Evolutionary conservation across 306 rosid species (phyloP).

Genomic region (Rubus parviflorus): DNA sequence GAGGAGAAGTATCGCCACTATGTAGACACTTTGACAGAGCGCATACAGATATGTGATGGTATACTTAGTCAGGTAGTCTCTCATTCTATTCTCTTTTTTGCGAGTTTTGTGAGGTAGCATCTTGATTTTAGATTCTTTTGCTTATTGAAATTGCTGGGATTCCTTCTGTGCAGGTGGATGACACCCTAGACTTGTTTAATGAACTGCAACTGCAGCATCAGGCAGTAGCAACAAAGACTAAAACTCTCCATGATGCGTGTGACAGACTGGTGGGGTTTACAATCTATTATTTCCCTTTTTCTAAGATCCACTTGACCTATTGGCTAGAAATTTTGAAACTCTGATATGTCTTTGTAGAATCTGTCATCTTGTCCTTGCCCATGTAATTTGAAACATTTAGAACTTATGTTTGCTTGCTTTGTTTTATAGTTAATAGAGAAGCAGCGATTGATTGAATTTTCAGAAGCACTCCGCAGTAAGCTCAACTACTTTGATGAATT

Average conservation of each 20-base stretch:
- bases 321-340: background rate
- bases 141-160: slow-evolving; percentile 21
- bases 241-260: slow-evolving; percentile 97
- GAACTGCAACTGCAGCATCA: slow-evolving; percentile 91
- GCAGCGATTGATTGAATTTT: slow-evolving; percentile 86
- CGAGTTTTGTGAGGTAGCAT: background rate
- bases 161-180: slow-evolving; percentile 70
- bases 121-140: slow-evolving; percentile 18
- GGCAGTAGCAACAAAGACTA: slow-evolving; percentile 95
- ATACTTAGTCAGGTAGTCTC: slow-evolving; percentile 75
- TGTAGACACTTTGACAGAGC: slow-evolving; percentile 77
- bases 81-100: background rate
- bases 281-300: slow-evolving; percentile 9
- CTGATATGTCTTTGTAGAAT: background rate
- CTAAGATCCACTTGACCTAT: slow-evolving; percentile 9
- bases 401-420: background rate
- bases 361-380: background rate
- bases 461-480: slow-evolving; percentile 91
- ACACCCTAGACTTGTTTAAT: slow-evolving; percentile 72
- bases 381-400: background rate
- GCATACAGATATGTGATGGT: slow-evolving; percentile 86
- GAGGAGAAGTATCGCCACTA: slow-evolving; percentile 97
- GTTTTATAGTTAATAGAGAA: slow-evolving; percentile 78
- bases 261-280: slow-evolving; percentile 71
- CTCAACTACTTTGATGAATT: slow-evolving; percentile 97